Evolutionary conservation across 768 basidiomycete genomes (phyloP), one percentile per base, ranked within the genome.

Genomic region (Lactifluus piperatus): DNA sequence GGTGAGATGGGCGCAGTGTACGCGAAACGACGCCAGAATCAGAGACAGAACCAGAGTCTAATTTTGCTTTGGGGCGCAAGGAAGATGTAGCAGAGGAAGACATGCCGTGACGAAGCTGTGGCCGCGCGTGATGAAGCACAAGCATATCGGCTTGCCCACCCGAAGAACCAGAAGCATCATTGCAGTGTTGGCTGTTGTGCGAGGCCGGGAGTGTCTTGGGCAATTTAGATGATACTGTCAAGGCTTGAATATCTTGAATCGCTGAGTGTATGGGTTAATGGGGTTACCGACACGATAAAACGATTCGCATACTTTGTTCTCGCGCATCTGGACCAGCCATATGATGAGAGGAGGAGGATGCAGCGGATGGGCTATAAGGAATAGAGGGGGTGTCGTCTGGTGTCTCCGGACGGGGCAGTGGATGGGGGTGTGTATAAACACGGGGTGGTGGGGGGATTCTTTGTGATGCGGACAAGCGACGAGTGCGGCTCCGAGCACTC

Each of bases 41-140:
- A 8, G 62, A 63, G 29, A 63, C 32, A 44, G 60, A 61, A 30
- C 60, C 60, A 7, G 24, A 10, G 44, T 61, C 49, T n/a, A 60
- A 16, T 30, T 24, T 18, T 4, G n/a, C 14, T 56, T 56, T 56
- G 20, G 50, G 29, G 18, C 30, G 45, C 44, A 44, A 27, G 13
- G 49, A 30, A 3, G 36, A 51, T 13, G 54, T 7, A 34, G 59
- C 45, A 34, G 49, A 29, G 32, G 46, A 45, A 9, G 30, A 10
- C 10, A 24, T 32, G 29, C 24, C 24, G 5, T 13, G 34, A 44
- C 22, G 34, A 16, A n/a, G 46, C 20, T 11, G 43, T 18, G 22
- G 49, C 27, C 1, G 57, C 41, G 37, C 37, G 5, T 32, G 53
- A 5, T 18, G 32, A 37, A 20, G 27, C 44, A 26, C 26, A 41